Evolutionary conservation across 768 basidiomycete species (phyloP).

Genomic region (Clitopilus passeckerianus): DNA sequence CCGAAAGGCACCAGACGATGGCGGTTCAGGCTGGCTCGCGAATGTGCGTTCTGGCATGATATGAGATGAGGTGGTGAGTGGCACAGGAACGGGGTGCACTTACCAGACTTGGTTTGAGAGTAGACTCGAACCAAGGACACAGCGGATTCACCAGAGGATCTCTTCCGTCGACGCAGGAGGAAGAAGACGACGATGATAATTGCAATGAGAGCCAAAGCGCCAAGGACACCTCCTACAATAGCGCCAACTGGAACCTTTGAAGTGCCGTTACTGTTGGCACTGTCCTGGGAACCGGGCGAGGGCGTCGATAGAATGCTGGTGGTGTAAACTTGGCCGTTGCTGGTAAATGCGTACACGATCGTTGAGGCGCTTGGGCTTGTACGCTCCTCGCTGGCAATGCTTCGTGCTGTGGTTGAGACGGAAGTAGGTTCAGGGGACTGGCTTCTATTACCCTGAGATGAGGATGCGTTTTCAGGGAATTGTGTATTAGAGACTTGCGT

Average conservation of each 20-base stretch:
- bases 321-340: background rate
- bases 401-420: background rate
- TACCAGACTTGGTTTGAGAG: background rate
- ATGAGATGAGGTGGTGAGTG: background rate
- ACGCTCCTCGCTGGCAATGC: background rate
- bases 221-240: slow-evolving; percentile 12
- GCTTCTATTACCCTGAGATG: too few species aligned
- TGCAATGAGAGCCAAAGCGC: slow-evolving; percentile 2
- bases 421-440: background rate
- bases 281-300: background rate
- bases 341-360: background rate
- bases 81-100: background rate
- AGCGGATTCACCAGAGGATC: background rate
- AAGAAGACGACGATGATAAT: background rate
- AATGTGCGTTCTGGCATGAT: background rate
- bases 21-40: background rate
- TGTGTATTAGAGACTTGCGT: background rate
- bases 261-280: background rate
- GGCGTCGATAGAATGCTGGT: background rate
- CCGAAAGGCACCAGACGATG: background rate
- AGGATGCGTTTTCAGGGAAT: background rate
- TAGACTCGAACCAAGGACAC: background rate
- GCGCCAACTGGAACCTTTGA: slow-evolving; percentile 6
- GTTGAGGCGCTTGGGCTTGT: background rate
- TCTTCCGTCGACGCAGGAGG: slow-evolving; percentile 2